Evolutionary conservation across 352 stramenopile genomes (phyloP).

Genomic region (Phytophthora chlamydospora): DNA sequence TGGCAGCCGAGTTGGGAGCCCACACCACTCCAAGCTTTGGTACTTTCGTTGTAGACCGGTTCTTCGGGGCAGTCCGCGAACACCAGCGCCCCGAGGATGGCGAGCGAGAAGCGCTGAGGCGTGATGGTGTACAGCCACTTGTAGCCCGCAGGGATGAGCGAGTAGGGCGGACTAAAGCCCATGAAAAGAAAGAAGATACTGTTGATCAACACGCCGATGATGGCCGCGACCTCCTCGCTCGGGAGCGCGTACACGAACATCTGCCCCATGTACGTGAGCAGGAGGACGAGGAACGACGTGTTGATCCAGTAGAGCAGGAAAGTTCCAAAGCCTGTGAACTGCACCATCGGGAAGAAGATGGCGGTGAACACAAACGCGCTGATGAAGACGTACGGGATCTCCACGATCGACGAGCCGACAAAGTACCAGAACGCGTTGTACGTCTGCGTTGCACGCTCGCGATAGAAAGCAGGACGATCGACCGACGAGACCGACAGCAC

Average conservation of each 20-base stretch:
- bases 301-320: constrained; percentile 45
- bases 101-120: constrained; percentile 34
- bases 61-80: constrained; percentile 40
- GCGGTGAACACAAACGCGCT: constrained; percentile 39
- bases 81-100: constrained; percentile 35
- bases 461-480: constrained; percentile 89
- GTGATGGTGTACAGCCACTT: constrained; percentile 52
- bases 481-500: constrained; percentile 74
- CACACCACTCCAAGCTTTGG: constrained; percentile 26
- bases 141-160: constrained; percentile 38
- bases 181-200: constrained; percentile 48
- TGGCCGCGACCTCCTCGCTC: constrained; percentile 34
- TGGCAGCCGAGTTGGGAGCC: constrained; percentile 43
- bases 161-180: constrained; percentile 37
- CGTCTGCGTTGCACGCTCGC: constrained; percentile 76
- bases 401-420: constrained; percentile 57
- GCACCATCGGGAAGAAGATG: constrained; percentile 49
- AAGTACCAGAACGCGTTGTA: constrained; percentile 81
- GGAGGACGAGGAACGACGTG: constrained; percentile 35
- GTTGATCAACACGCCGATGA: constrained; percentile 35
- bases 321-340: constrained; percentile 36
- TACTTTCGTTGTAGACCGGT: constrained; percentile 27
- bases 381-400: constrained; percentile 73
- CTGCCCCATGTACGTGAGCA: constrained; percentile 44
- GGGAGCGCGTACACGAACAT: constrained; percentile 36